Conservation (phyloP, 441 rosid species). For the Adansonia gregorii region DNA sequence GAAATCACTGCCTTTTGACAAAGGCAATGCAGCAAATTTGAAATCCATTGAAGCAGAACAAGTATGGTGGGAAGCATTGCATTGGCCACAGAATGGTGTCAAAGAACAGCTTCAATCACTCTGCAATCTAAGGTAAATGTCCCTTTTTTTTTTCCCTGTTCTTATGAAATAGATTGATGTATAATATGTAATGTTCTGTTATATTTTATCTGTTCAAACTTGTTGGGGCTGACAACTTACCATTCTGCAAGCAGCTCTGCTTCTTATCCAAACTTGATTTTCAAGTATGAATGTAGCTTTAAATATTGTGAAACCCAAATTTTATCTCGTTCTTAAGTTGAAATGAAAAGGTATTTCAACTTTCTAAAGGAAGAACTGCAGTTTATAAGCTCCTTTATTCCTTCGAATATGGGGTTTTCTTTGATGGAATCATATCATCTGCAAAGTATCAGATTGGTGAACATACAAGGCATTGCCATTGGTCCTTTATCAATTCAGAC, state of each 20-base stretch:
- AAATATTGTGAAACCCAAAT: not conserved
- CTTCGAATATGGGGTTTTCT: no score
- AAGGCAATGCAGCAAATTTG: slow-evolving; percentile 10
- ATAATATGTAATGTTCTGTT: not conserved
- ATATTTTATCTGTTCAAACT: not conserved
- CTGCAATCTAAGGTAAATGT: slow-evolving; percentile 21
- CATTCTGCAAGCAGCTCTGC: not conserved
- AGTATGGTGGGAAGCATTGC: slow-evolving; percentile 24
- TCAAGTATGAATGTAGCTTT: not conserved
- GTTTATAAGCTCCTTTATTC: no score
- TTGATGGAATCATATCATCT: no score
- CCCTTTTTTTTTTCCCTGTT: not conserved
- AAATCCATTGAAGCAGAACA: slow-evolving; percentile 20
- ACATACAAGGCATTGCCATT: no score
- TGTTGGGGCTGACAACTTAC: not conserved
- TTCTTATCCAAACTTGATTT: not conserved
- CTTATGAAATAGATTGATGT: not conserved
- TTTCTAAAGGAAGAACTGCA: no score
- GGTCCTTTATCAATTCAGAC: no score
- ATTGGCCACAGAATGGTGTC: slow-evolving; percentile 13
- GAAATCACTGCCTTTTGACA: slow-evolving; percentile 22
- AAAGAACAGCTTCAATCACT: slow-evolving; percentile 16
- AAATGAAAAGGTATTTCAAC: no score
- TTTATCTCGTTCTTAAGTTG: no score
- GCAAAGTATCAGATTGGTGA: no score